Evolutionary conservation across 768 basidiomycete genomes (phyloP).

Genomic region (Mycena rebaudengoi): DNA sequence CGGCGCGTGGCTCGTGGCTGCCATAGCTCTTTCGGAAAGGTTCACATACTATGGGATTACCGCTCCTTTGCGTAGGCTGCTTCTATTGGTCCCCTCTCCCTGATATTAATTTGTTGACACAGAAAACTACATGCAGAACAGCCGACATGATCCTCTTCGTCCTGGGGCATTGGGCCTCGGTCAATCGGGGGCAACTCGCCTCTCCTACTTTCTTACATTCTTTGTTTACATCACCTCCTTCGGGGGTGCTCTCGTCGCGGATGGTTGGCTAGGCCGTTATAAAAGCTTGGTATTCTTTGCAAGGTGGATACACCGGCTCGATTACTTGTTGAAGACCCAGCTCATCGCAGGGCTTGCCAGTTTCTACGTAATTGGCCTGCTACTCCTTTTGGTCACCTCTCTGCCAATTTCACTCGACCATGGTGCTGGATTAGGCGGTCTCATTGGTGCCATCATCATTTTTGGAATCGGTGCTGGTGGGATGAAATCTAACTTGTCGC

Average conservation of each 20-base stretch:
- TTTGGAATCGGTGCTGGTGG: constrained; percentile 15
- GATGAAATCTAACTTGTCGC: constrained; percentile 17
- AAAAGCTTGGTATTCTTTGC: constrained; percentile 15
- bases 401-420: constrained; percentile 12
- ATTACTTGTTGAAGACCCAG: neutral
- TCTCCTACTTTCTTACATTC: constrained; percentile 18
- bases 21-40: constrained; percentile 5
- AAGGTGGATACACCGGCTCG: neutral
- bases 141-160: constrained; percentile 7
- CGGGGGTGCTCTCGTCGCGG: constrained; percentile 15
- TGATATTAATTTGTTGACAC: neutral
- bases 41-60: constrained; percentile 18
- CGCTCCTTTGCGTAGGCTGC: neutral
- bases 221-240: constrained; percentile 16
- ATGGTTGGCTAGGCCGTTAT: constrained; percentile 22
- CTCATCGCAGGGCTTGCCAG: neutral
- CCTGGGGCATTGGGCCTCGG: constrained; percentile 19
- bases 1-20: constrained; percentile 21
- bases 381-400: constrained; percentile 14
- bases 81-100: neutral
- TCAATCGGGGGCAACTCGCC: constrained; percentile 10
- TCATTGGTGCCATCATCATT: constrained; percentile 12
- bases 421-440: constrained; percentile 11
- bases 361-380: constrained; percentile 3
- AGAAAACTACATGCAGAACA: constrained; percentile 22